Evolutionary conservation across 2,329 filamentous ascomycete genomes (phyloP).

Genomic region (Trichoderma arundinaceum): DNA sequence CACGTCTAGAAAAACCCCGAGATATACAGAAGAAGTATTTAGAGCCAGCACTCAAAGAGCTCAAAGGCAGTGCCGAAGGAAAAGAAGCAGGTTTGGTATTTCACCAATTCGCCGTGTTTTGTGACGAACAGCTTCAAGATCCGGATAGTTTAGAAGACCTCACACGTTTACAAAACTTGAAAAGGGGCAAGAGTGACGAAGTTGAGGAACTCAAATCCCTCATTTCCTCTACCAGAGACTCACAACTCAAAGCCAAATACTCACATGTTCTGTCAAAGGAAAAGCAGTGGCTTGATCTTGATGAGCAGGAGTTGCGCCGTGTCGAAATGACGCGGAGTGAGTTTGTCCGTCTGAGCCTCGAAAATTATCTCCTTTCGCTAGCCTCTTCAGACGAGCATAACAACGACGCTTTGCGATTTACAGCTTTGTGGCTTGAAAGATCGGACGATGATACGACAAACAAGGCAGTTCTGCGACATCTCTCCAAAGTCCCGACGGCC

Average conservation of each 20-base stretch:
- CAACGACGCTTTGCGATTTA: conserved; percentile 88
- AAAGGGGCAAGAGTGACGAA: conserved; percentile 80
- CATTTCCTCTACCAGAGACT: conserved; percentile 56
- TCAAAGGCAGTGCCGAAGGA: conserved; percentile 71
- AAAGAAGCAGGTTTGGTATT: conserved; percentile 85
- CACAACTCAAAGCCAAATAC: conserved; percentile 61
- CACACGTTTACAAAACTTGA: conserved; percentile 76
- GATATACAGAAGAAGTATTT: conserved; percentile 87
- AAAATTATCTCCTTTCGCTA: conserved; percentile 90
- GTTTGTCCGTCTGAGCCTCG: conserved; percentile 85
- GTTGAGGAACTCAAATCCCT: conserved; percentile 72
- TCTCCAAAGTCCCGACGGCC: conserved; percentile 78
- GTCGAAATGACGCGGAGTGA: conserved; percentile 77
- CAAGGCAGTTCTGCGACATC: conserved; percentile 70
- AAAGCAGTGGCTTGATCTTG: conserved; percentile 88
- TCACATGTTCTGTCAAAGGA: conserved; percentile 70
- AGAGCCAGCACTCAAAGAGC: conserved; percentile 79
- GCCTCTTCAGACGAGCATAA: conserved; percentile 86
- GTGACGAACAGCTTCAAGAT: conserved; percentile 90
- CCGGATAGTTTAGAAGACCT: conserved; percentile 85
- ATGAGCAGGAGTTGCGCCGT: conserved; percentile 83
- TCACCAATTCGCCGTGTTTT: conserved; percentile 94
- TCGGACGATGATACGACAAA: conserved; percentile 79
- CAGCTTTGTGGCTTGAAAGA: conserved; percentile 90
- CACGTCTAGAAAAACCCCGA: conserved; percentile 87